A percentile compares a stretch with the other conserved stretches of the same genome.
Evolutionary conservation across 345 rosid species (phyloP).

Genomic region (Rhizophora mangle): DNA sequence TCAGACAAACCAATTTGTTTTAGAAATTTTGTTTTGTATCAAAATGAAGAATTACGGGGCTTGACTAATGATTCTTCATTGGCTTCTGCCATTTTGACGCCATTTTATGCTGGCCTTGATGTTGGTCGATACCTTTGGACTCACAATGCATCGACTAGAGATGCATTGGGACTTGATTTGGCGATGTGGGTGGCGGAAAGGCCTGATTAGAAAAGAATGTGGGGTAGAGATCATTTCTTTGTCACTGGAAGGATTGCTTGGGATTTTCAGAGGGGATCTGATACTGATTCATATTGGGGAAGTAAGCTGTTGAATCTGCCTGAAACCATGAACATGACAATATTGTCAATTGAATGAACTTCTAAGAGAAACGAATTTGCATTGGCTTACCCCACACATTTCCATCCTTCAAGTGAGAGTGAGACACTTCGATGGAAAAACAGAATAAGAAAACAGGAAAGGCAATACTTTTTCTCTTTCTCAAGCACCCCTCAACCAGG

Average conservation of each 20-base stretch:
- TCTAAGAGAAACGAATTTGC: too few relatives aligned
- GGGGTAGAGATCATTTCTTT: constrained; percentile 25
- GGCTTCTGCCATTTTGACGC: constrained; percentile 21
- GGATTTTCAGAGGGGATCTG: too few relatives aligned
- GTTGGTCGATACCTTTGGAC: constrained; percentile 17
- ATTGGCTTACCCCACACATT: too few relatives aligned
- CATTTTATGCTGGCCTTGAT: constrained; percentile 17
- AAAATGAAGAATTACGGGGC: constrained; percentile 19
- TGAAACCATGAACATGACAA: too few relatives aligned
- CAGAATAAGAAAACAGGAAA: too few relatives aligned
- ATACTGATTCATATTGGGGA: too few relatives aligned
- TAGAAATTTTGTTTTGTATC: constrained; percentile 16
- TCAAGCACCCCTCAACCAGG: too few relatives aligned
- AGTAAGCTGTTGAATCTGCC: too few relatives aligned
- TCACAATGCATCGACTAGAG: constrained; percentile 7
- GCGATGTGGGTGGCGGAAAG: constrained; percentile 9
- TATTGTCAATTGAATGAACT: too few relatives aligned
- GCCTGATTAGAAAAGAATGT: constrained; percentile 16
- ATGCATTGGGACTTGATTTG: constrained; percentile 11
- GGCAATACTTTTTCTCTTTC: too few relatives aligned
- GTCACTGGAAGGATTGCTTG: constrained; percentile 22
- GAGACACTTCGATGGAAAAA: too few relatives aligned
- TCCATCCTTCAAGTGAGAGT: too few relatives aligned
- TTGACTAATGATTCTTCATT: background rate
- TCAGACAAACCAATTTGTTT: constrained; percentile 16